Evolutionary conservation across 1,284 basidiomycete genomes (phyloP).

Genomic region (Polyporus tsugae): DNA sequence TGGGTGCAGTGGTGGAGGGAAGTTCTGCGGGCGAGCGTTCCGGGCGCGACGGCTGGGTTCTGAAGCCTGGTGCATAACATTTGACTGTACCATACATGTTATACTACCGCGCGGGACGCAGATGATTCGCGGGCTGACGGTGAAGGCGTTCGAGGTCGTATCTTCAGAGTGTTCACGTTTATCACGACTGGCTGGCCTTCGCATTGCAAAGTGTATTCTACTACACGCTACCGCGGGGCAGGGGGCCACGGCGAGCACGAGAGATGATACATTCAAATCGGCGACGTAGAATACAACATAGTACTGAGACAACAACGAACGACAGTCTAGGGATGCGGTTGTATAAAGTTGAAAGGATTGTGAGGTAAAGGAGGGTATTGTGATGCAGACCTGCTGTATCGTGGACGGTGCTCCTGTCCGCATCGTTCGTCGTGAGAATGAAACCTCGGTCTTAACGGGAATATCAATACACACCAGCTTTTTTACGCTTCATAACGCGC

Average conservation of each 20-base stretch:
- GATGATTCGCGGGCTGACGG: no score
- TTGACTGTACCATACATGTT: not conserved
- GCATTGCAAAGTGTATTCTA: no score
- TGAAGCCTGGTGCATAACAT: not conserved
- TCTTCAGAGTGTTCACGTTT: no score
- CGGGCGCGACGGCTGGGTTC: not conserved
- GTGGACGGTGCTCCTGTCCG: not conserved
- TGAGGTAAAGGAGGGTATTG: constrained; percentile 1
- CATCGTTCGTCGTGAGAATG: not conserved
- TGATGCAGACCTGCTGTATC: not conserved
- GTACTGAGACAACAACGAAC: not conserved
- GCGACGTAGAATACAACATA: not conserved
- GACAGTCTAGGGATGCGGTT: not conserved
- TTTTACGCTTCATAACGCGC: not conserved
- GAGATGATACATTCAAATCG: not conserved
- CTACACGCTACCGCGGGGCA: not conserved
- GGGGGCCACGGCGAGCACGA: not conserved
- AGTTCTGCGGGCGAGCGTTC: not conserved
- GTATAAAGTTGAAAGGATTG: no score
- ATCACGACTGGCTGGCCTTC: no score
- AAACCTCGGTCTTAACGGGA: no score
- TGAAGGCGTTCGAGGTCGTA: no score
- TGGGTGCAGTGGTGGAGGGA: not conserved
- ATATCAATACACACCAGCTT: not conserved
- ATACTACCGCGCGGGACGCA: not conserved